Conservation (phyloP, 108 stramenopile genomes). For the Schizochytrium sp. region DNA sequence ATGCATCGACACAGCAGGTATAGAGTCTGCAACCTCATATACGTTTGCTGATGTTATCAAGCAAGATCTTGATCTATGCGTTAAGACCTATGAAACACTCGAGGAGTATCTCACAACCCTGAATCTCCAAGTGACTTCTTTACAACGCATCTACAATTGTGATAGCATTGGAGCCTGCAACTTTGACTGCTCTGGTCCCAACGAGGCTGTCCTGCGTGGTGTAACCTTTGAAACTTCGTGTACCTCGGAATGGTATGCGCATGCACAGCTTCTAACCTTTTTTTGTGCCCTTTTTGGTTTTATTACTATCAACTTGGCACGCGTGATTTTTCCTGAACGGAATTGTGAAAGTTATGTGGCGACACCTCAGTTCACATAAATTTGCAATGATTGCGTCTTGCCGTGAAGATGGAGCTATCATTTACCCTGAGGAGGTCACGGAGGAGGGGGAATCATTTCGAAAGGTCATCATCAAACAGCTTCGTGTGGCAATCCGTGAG, state of each 20-base stretch:
- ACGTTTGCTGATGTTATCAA: not conserved
- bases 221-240: slow-evolving; percentile 45
- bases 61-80: not conserved
- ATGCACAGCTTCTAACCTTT: not conserved
- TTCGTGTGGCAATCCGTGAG: slow-evolving; percentile 7
- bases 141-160: slow-evolving; percentile 8
- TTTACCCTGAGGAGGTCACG: slow-evolving; percentile 54
- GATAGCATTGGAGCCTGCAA: not conserved
- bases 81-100: not conserved
- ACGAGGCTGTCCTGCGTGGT: slow-evolving; percentile 36
- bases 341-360: slow-evolving; percentile 30
- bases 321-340: slow-evolving; percentile 39
- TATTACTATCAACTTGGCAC: slow-evolving; percentile 25
- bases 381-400: slow-evolving; percentile 24
- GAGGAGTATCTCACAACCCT: slow-evolving; percentile 18
- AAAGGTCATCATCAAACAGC: slow-evolving; percentile 44
- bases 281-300: not conserved
- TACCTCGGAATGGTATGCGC: slow-evolving; percentile 48
- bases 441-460: slow-evolving; percentile 18
- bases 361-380: not conserved
- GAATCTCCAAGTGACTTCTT: not conserved
- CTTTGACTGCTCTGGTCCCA: slow-evolving; percentile 26
- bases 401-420: slow-evolving; percentile 16
- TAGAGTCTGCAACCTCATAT: not conserved
- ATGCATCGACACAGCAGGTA: not conserved